Base-by-base conservation (phyloP, 352 stramenopile genomes). In the Phytopythium chamaehyphon region DNA sequence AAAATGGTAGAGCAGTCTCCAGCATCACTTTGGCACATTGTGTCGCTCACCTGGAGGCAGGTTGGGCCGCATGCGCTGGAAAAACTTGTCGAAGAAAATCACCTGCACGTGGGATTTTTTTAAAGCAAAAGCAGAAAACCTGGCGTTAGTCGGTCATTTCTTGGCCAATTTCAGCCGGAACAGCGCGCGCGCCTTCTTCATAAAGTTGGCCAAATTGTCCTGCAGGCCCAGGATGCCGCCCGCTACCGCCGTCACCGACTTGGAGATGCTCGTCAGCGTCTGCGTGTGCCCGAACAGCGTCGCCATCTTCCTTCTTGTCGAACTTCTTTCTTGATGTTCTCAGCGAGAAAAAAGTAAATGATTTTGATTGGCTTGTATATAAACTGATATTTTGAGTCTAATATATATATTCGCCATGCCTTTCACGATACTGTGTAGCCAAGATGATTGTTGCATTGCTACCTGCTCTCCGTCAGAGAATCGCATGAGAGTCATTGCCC, bases 71-170 rank as follows among this genome's bases (percentile, higher is more conserved):
- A 83, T 73, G 50, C 82, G 82, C 62, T 86, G 67, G 58, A 93
- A 93, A 40, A 87, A 93, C 47, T 83, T 76, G 42, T 93, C 82
- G 55, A 83, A 90, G 61, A 90, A 93, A 57, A 83, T 81, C 28
- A 92, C 82, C 81, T 92, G 60, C 12, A 26, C n/a, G n/a, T n/a
- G n/a, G n/a, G n/a, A n/a, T n/a, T n/a, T n/a, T n/a, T n/a, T n/a
- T n/a, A 11, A 23, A 16, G 12, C 28, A 51, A 33, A 33, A 33
- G 9, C 5, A 33, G 28, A 9, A 33, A 33, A 33, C 9, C 28
- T 33, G 28, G 28, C 5, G 28, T 33, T 9, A 33, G 9, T 33
- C 28, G 28, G 28, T 9, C 28, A 9, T 33, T 33, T 9, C 28
- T 5, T 5, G 28, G 5, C 9, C 28, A 33, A 33, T 33, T 33